Percentiles rank a stretch among this genome's conserved stretches.
phyloP scores from a whole-genome alignment of 177 flowering plant species.

The Vitis hybrid region DNA sequence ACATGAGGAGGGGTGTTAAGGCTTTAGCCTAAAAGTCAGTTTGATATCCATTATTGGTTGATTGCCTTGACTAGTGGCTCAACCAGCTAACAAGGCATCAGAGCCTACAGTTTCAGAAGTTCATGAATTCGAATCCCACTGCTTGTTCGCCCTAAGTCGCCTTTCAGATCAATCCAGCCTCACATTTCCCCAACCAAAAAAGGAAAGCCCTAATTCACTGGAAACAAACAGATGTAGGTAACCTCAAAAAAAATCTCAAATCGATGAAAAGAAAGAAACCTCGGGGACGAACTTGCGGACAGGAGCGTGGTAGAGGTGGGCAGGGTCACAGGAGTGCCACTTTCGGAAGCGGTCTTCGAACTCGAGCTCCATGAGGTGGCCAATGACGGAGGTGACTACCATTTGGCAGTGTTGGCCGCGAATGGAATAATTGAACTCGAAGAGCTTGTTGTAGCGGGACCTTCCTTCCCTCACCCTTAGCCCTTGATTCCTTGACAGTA shows the following conservation, averaged over 20 bases:
- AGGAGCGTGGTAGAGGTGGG: slow-evolving; percentile 70
- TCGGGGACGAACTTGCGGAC: slow-evolving; percentile 74
- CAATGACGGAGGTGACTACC: slow-evolving; percentile 89
- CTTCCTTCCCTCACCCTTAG: slow-evolving; percentile 61
- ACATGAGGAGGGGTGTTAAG: too few relatives aligned
- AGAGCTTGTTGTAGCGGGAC: slow-evolving; percentile 82
- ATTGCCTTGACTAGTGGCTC: too few relatives aligned
- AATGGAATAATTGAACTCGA: slow-evolving; percentile 75
- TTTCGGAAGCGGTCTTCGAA: slow-evolving; percentile 76
- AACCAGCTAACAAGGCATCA: too few relatives aligned
- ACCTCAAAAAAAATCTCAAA: background rate
- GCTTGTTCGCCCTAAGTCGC: too few relatives aligned
- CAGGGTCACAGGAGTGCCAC: slow-evolving; percentile 93
- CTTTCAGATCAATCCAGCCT: too few relatives aligned
- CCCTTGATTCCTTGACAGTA: slow-evolving; percentile 62
- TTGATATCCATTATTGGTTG: too few relatives aligned
- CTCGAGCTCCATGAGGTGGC: slow-evolving; percentile 95
- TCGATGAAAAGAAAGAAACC: slow-evolving; percentile 23
- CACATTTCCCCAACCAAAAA: too few relatives aligned
- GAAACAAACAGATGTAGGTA: background rate
- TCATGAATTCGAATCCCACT: too few relatives aligned
- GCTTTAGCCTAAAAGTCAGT: too few relatives aligned
- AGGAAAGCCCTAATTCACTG: too few relatives aligned
- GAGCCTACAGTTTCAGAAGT: too few relatives aligned
- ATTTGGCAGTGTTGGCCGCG: slow-evolving; percentile 59